Evolutionary conservation across 2,329 filamentous ascomycete species (phyloP).

Genomic region (Fusarium fracticaudum): DNA sequence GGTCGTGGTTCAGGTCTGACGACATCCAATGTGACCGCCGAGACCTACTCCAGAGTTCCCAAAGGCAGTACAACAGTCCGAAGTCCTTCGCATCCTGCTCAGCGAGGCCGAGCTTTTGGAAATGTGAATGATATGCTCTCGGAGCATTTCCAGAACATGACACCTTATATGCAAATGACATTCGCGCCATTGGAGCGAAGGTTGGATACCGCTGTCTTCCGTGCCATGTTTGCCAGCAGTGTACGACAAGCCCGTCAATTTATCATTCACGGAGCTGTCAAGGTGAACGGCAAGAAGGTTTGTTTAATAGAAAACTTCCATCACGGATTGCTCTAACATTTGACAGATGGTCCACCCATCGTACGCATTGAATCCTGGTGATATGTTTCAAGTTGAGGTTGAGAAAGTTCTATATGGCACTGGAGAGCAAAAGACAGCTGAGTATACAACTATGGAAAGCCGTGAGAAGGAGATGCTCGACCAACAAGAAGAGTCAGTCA

Average conservation of each 20-base stretch:
- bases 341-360: slow-evolving; percentile 87
- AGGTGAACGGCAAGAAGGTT: slow-evolving; percentile 96
- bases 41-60: slow-evolving; percentile 47
- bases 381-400: slow-evolving; percentile 96
- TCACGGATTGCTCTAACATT: slow-evolving; percentile 1
- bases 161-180: slow-evolving; percentile 96
- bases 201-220: slow-evolving; percentile 93
- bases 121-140: slow-evolving; percentile 48
- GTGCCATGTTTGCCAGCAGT: slow-evolving; percentile 93
- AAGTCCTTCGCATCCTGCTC: slow-evolving; percentile 33
- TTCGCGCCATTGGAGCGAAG: slow-evolving; percentile 91
- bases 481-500: slow-evolving; percentile 42
- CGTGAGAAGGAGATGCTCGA: slow-evolving; percentile 32
- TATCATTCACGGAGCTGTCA: slow-evolving; percentile 90
- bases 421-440: slow-evolving; percentile 71
- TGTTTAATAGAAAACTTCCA: slow-evolving; percentile 17
- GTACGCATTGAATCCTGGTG: slow-evolving; percentile 94
- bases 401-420: slow-evolving; percentile 90
- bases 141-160: slow-evolving; percentile 57
- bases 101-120: slow-evolving; percentile 40
- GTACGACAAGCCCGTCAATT: slow-evolving; percentile 93
- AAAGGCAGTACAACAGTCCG: slow-evolving; percentile 27
- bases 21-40: slow-evolving; percentile 46
- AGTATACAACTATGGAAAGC: slow-evolving; percentile 39
- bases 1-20: slow-evolving; percentile 81